Evolutionary conservation across 2,329 filamentous ascomycete species (phyloP), one percentile per base, ranked within the genome.

Genomic region (Ceratocystis lukuohia): DNA sequence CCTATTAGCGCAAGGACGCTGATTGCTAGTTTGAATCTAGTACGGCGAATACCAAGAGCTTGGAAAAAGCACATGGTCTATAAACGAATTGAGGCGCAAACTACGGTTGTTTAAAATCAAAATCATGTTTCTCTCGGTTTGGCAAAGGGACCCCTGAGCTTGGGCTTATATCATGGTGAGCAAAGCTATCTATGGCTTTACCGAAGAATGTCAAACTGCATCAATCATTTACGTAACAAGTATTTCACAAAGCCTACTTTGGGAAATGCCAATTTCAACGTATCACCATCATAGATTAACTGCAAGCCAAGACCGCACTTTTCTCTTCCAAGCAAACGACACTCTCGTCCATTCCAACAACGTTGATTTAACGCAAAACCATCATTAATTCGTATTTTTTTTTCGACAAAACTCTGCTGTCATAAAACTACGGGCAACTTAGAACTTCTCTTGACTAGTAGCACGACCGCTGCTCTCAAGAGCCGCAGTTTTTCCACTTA

Each of bases 381-480:
- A 41, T 41, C 10, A 41, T 41, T 15, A 41, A 41, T 15, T 4
- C 10, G 12, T 41, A 4, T 15, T 41, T 41, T 3, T 15, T 10
- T 15, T 5, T 41, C 37, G 3, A 41, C 37, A 41, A 41, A 15
- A 15, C 37, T 41, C 37, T 12, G 3, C 10, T 41, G 20, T 25
- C 8, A 53, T 25, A 28, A 0, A 5, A 48, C 48, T 10, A 50
- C 48, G 7, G 2, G 12, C 10, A 48, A 33, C n/a, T 61, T 61
- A 67, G 44, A 65, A 22, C 57, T 67, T 67, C 33, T 67, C 66
- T 25, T 63, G 62, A 15, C 56, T 62, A 12, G 12, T 33, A 22
- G 53, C 66, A 28, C 45, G 46, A 8, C 22, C 45, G 25, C 63
- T 65, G 22, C 50, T 41, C 3, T 65, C 66, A 33, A 57, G 53